Evolutionary conservation across 2,329 filamentous ascomycete species (phyloP), one percentile per base, ranked within the genome.

Genomic region (Ciborinia camelliae): DNA sequence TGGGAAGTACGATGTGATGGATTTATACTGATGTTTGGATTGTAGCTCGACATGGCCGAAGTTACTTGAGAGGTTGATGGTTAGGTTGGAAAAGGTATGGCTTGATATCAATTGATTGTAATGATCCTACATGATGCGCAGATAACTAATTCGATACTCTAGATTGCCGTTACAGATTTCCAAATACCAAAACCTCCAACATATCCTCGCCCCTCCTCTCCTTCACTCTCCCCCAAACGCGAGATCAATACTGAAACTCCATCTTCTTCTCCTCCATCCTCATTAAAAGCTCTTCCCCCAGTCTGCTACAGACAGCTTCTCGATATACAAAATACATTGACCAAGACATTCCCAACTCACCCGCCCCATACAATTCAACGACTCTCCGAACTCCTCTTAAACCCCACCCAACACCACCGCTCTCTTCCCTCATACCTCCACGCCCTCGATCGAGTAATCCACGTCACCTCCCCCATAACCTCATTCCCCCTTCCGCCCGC

Each of bases 281-380:
- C 37, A 37, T 30, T 50, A 37, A 47, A 50, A 53, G 23, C 41
- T 35, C 55, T 59, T 8, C 55, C 55, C n/a, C 2, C 55, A 26
- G 47, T 59, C n/a, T 59, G 55, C 32, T 51, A 61, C 7, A 51
- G 23, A n/a, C 41, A 59, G 74, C 78, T 91, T 54, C 75, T 77
- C 66, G 84, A 84, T 65, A 88, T 91, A 69, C 82, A 78, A 47
- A 76, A 77, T 7, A 86, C 88, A 20, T 80, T 97, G 47, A 81
- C 78, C 58, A 81, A 80, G 3, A 84, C 84, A 69, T 99, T 99
- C 77, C 75, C 84, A 28, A 80, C 81, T 3, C 85, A 90, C 71
- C 94, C 95, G 1, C 95, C 95, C 0, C 92, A 98, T 76, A 98
- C 95, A 3, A 85, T 97, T 67, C 95, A 99, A 78, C 90, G 95